Base-by-base conservation (phyloP, 495 filamentous ascomycete genomes). In the Oidiodendron maius region DNA sequence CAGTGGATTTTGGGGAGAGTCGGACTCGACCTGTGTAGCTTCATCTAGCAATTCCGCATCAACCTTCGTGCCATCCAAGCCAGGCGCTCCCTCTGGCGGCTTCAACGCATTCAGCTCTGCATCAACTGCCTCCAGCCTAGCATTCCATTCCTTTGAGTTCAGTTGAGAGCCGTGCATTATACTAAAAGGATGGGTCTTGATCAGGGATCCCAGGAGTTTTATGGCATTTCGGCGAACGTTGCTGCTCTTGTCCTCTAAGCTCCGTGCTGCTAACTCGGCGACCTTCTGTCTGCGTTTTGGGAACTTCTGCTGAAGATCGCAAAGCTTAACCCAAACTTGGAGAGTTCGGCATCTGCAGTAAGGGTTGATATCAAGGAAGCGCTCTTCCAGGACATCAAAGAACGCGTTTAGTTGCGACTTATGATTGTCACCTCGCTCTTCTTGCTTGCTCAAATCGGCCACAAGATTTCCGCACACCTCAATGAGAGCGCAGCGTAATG, bases 401-500 rank as follows among this genome's bases (percentile, higher is more conserved):
- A 96, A 99, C 13, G 87, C 88, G 50, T 93, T 91, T 51, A 97
- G 87, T 58, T 97, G 93, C 0, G 80, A 84, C 64, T 96, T 94
- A 70, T 88, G 84, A 59, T 91, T 89, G 52, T 95, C 91, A 55
- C 82, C 84, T 32, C 84, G 75, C 60, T 97, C 91, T 67, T 91
- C 88, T 52, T 91, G 84, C 60, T 87, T 91, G 64, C 82, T 95
- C 11, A 99, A 77, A 62, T 96, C 84, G 12, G 82, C 76, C 45
- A 97, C 85, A 56, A 99, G 78, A 67, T 97, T 97, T n/a, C 93
- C 94, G 63, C 89, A 95, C n/a, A 97, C 89, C 62, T 99, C 93
- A 46, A 99, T 90, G 23, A 99, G 76, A 20, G 93, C 87, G 58
- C 86, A 96, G 21, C 93, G 82, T 16, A 99, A 78, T 13, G 89